These are phyloP conservation scores for Avena sativa DNA, from an alignment of 176 grass and related monocot genomes.

Conservation along the genomic window DNA sequence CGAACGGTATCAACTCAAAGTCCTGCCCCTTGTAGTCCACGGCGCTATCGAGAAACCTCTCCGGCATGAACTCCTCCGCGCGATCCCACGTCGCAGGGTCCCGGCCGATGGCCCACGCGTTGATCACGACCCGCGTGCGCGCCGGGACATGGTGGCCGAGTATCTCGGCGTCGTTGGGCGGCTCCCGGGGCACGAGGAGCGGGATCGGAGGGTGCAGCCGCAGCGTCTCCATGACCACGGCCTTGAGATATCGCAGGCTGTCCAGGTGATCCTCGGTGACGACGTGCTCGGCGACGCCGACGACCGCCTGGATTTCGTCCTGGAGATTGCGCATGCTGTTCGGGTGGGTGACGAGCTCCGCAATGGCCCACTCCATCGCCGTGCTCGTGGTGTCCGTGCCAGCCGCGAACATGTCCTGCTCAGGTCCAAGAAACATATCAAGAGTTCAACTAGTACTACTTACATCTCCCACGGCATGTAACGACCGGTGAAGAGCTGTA, in stretches of 20 bases:
- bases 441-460: not conserved
- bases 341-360: conserved; percentile 44
- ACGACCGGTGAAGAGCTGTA: not conserved
- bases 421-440: not conserved
- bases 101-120: conserved; percentile 9
- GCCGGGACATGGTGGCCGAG: conserved; percentile 12
- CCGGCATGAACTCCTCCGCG: not conserved
- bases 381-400: conserved; percentile 33
- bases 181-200: conserved; percentile 43
- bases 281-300: not conserved
- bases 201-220: conserved; percentile 52
- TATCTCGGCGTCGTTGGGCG: conserved; percentile 35
- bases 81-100: conserved; percentile 12
- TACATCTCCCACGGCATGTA: not conserved
- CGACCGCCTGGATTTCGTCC: conserved; percentile 35
- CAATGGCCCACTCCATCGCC: conserved; percentile 46
- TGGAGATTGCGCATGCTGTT: conserved; percentile 34
- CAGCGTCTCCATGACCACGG: conserved; percentile 32
- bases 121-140: not conserved
- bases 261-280: conserved; percentile 20
- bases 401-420: conserved; percentile 38
- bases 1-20: conserved; percentile 18
- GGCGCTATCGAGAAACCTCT: not conserved
- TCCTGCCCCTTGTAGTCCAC: conserved; percentile 16
- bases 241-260: conserved; percentile 36